Conservation (phyloP, 768 basidiomycete species). For the Cantharellus anzutake region DNA sequence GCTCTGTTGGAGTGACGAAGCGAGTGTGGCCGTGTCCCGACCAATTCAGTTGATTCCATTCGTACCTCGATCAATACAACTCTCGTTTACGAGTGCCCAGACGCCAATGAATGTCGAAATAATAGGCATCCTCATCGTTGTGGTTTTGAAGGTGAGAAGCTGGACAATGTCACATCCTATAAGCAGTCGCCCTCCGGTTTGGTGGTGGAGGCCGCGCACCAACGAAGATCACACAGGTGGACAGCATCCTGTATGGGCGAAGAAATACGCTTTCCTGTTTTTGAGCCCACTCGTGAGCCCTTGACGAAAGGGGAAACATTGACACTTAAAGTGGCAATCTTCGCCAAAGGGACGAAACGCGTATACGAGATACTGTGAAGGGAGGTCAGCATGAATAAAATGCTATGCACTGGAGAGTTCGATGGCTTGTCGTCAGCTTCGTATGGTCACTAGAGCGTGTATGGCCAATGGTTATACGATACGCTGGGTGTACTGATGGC, state of each 20-base stretch:
- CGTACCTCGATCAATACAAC: background rate
- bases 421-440: slow-evolving; percentile 52
- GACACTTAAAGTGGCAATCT: slow-evolving; percentile 67
- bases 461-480: background rate
- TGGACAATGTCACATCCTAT: slow-evolving; percentile 64
- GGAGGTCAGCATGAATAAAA: slow-evolving; percentile 66
- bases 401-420: slow-evolving; percentile 84
- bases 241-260: slow-evolving; percentile 98
- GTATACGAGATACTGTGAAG: slow-evolving; percentile 89
- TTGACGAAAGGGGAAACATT: slow-evolving; percentile 24
- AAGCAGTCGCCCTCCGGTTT: slow-evolving; percentile 86
- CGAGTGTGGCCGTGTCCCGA: background rate
- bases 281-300: slow-evolving; percentile 50
- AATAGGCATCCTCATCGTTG: slow-evolving; percentile 62
- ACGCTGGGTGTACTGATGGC: slow-evolving; percentile 58
- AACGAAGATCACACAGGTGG: slow-evolving; percentile 92
- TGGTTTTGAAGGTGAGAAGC: background rate
- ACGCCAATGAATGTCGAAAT: slow-evolving; percentile 69
- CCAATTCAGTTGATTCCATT: background rate
- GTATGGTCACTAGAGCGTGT: slow-evolving; percentile 23
- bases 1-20: no score
- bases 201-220: slow-evolving; percentile 72
- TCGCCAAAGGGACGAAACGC: slow-evolving; percentile 89
- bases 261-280: slow-evolving; percentile 80
- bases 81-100: background rate